A percentile compares a stretch with the other conserved stretches of the same genome.
Evolutionary conservation across 257 asterid genomes (phyloP).

Genomic region (Ligustrum vulgare): DNA sequence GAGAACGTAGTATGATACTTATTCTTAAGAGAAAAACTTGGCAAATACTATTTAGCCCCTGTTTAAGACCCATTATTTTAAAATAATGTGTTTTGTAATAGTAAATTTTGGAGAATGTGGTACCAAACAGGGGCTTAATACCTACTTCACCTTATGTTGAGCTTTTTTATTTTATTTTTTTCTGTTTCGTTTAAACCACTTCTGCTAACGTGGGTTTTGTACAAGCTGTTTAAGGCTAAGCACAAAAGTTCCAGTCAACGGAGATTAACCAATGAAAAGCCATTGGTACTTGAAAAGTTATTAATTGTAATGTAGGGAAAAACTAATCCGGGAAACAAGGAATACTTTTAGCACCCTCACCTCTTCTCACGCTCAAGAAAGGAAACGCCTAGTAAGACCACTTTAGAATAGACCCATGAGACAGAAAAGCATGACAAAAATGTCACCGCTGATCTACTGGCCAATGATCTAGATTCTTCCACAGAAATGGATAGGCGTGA

Average conservation of each 20-base stretch:
- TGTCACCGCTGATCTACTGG: constrained; percentile 44
- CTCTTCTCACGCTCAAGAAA: constrained; percentile 82
- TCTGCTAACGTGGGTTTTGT: neutral
- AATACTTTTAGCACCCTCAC: constrained; percentile 35
- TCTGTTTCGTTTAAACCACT: neutral
- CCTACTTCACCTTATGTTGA: neutral
- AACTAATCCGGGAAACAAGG: constrained; percentile 10
- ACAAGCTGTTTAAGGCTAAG: neutral
- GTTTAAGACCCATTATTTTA: too few relatives aligned
- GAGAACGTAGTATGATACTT: neutral
- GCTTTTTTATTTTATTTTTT: neutral
- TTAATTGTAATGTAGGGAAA: neutral
- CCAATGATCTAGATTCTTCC: constrained; percentile 41
- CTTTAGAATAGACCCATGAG: constrained; percentile 86
- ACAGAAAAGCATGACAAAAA: constrained; percentile 69
- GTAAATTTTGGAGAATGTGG: too few relatives aligned
- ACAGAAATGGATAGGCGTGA: constrained; percentile 43
- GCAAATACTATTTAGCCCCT: too few relatives aligned
- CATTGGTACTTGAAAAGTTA: neutral
- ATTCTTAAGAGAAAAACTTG: neutral
- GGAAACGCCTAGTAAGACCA: constrained; percentile 82
- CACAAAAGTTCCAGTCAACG: neutral
- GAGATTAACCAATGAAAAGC: neutral
- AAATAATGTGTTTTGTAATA: too few relatives aligned
- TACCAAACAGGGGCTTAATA: too few relatives aligned